Evolutionary conservation across 768 basidiomycete species (phyloP).

Genomic region (Amanita rubescens): DNA sequence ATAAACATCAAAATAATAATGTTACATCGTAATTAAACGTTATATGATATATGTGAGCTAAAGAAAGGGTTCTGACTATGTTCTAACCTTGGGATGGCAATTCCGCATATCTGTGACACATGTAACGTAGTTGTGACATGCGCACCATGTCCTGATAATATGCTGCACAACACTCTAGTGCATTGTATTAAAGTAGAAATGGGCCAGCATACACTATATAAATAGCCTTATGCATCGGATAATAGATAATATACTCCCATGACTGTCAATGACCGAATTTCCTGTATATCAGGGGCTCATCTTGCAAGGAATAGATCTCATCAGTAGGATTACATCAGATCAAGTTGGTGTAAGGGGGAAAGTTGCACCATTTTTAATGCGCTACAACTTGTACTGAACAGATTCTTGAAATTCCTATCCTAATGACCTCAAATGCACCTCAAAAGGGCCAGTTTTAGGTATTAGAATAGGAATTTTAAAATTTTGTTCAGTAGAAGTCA

Average conservation of each 20-base stretch:
- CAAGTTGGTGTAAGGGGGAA: background rate
- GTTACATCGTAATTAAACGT: background rate
- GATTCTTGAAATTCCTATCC: background rate
- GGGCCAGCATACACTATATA: background rate
- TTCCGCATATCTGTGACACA: no score
- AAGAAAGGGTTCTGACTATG: background rate
- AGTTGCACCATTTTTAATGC: background rate
- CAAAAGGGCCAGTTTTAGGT: no score
- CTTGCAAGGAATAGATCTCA: constrained; percentile 1
- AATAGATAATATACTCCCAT: background rate
- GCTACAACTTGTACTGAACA: background rate
- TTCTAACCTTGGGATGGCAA: no score
- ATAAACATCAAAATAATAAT: background rate
- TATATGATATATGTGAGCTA: no score
- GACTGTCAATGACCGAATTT: background rate
- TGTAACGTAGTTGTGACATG: no score
- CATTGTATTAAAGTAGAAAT: background rate
- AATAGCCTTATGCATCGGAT: background rate
- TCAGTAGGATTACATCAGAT: background rate
- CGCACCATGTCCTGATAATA: no score
- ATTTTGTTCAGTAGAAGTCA: no score
- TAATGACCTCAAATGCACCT: background rate
- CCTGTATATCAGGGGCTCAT: background rate
- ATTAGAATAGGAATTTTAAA: no score
- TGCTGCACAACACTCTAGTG: background rate